These are phyloP conservation scores for Cairneyella variabilis DNA, from an alignment of 495 filamentous ascomycete species.

Conservation along the genomic window DNA sequence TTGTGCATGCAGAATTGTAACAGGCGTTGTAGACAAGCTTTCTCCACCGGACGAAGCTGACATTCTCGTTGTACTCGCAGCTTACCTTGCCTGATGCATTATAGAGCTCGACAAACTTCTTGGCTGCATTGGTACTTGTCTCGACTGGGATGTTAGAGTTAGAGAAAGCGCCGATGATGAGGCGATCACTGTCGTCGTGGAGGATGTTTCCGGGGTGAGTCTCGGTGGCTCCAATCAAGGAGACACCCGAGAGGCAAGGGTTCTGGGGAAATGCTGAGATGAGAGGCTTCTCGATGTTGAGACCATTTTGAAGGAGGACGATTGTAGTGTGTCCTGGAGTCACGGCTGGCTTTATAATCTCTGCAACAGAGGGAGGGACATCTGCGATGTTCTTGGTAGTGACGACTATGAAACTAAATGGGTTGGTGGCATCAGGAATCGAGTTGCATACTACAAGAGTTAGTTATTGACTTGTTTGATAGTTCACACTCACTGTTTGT, in stretches of 20 bases:
- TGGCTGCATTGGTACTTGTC: neutral
- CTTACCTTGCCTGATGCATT: constrained; percentile 29
- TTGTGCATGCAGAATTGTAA: constrained; percentile 42
- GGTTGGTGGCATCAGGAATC: constrained; percentile 34
- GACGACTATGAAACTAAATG: constrained; percentile 49
- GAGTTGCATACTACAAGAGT: constrained; percentile 29
- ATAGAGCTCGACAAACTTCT: constrained; percentile 38
- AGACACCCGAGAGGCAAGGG: constrained; percentile 48
- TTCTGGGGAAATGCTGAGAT: constrained; percentile 46
- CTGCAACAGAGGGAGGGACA: constrained; percentile 29
- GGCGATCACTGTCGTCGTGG: constrained; percentile 38
- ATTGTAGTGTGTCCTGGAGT: constrained; percentile 45
- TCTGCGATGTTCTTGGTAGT: constrained; percentile 49
- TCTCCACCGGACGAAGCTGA: constrained; percentile 39
- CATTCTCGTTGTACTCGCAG: constrained; percentile 31
- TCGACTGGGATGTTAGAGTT: constrained; percentile 28
- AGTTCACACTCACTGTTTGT: constrained; percentile 6
- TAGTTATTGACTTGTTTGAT: neutral
- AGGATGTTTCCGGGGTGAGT: constrained; percentile 38
- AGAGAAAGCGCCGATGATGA: constrained; percentile 42
- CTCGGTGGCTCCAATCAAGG: constrained; percentile 47
- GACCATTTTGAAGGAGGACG: constrained; percentile 58
- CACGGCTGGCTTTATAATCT: constrained; percentile 45
- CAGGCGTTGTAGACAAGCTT: constrained; percentile 50
- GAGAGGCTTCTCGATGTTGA: constrained; percentile 59